Evolutionary conservation across 805 yeast genomes (phyloP).

Genomic region (Saccharomycopsis microspora): DNA sequence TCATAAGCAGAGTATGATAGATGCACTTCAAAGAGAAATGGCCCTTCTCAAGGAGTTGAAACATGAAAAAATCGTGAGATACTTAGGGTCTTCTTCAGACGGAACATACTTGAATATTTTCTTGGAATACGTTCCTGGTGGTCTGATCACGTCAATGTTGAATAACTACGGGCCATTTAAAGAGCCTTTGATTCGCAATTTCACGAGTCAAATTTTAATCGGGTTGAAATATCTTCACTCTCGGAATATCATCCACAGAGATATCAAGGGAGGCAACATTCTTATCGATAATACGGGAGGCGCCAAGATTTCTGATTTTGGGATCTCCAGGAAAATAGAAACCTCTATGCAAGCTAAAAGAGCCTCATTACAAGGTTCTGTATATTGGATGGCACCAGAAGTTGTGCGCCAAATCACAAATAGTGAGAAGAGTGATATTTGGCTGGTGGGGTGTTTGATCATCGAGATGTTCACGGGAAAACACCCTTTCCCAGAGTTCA

Average conservation of each 20-base stretch:
- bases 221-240: constrained; percentile 48
- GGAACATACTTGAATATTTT: constrained; percentile 16
- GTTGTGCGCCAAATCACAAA: constrained; percentile 90
- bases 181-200: constrained; percentile 46
- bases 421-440: constrained; percentile 88
- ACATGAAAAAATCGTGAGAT: constrained; percentile 50
- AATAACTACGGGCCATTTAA: constrained; percentile 50
- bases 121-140: constrained; percentile 36
- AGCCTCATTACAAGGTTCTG: constrained; percentile 60
- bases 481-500: constrained; percentile 91
- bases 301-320: constrained; percentile 57
- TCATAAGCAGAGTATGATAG: constrained; percentile 36
- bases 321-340: constrained; percentile 36
- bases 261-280: constrained; percentile 55
- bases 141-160: constrained; percentile 41
- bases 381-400: constrained; percentile 99
- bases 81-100: constrained; percentile 32
- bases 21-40: constrained; percentile 52
- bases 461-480: constrained; percentile 94
- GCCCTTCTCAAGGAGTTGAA: constrained; percentile 36
- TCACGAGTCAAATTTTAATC: constrained; percentile 40
- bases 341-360: constrained; percentile 28
- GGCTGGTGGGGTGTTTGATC: constrained; percentile 93
- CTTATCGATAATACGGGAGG: constrained; percentile 47
- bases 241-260: constrained; percentile 49